Percentiles rank a stretch among this genome's conserved stretches.
Evolutionary conservation across 331 rosid genomes (phyloP).

Genomic region (Spiraea crenata): DNA sequence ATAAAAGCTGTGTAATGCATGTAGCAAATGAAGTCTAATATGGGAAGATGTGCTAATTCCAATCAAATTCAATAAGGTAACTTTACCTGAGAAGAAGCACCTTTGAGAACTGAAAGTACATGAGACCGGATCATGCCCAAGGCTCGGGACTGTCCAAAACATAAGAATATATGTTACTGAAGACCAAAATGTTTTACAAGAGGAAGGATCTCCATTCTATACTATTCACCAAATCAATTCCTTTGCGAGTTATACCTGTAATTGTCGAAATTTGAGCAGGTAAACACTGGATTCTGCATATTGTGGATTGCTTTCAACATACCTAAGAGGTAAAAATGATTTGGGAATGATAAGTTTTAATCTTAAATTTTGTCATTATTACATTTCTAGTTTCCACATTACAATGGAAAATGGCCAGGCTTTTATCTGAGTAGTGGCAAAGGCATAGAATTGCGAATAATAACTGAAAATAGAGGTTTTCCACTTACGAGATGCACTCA

Average conservation of each 20-base stretch:
- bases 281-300: slow-evolving; percentile 97
- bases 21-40: background rate
- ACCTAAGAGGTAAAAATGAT: slow-evolving; percentile 46
- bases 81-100: slow-evolving; percentile 94
- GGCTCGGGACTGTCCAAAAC: slow-evolving; percentile 82
- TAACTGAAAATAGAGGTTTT: background rate
- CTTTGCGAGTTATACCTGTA: slow-evolving; percentile 62
- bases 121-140: slow-evolving; percentile 94
- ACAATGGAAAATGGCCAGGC: background rate
- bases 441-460: slow-evolving; percentile 12
- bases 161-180: slow-evolving; percentile 23
- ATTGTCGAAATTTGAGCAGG: slow-evolving; percentile 93
- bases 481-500: slow-evolving; percentile 94
- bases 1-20: background rate
- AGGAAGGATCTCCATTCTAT: background rate
- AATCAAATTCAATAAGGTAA: slow-evolving; percentile 26
- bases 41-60: background rate
- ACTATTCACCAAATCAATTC: slow-evolving; percentile 9
- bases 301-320: slow-evolving; percentile 90
- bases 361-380: background rate
- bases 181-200: slow-evolving; percentile 20
- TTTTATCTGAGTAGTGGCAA: background rate
- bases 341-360: slow-evolving; percentile 4
- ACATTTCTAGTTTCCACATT: slow-evolving; percentile 19
- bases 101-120: slow-evolving; percentile 79